Base-by-base conservation (phyloP, 148 eudicot genomes). In the Amaranthus cruentus region DNA sequence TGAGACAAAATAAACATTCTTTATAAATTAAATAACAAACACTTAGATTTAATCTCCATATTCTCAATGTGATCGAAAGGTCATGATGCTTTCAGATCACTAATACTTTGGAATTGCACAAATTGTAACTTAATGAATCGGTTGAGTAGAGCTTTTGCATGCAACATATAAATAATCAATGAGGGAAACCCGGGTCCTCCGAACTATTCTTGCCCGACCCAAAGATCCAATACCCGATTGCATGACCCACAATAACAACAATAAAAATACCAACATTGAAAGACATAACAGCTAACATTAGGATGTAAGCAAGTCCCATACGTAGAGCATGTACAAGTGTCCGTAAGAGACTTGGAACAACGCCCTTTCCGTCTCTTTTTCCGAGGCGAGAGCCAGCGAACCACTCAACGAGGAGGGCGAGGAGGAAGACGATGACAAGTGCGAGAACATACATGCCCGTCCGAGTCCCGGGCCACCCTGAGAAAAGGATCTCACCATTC, bases 381-480 rank as follows among this genome's bases (percentile, higher is more conserved):
- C 76, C 42, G 21, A 87, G 71, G 1, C 64, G 79, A 58, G 82
- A 66, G 55, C 82, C 80, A 3, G 88, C 87, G 12, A 92, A 78
- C 85, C 87, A 85, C 84, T 92, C 96, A n/a, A 87, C 84, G 59
- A 79, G 4, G 62, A 81, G 51, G n/a, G 92, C 81, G 7, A 88
- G 74, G 15, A 75, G 9, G 70, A 90, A 90, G 52, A 92, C 84
- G 42, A 84, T n/a, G 0, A 75, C n/a, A 5, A 90, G 77, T 5
- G 92, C 79, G 3, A 82, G 15, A 0, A 69, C 68, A 75, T 92
- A 92, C 90, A 81, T 84, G n/a, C 84, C 84, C 6, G 81, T 59
- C 55, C 59, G 13, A 5, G 77, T 55, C 4, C 97, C 97, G 12
- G 95, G 96, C 89, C 91, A 92, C 0, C 88, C 87, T 9, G 81